These are phyloP conservation scores for Aciculoconidium aculeatum DNA, from an alignment of 805 yeast species.

Conservation along the genomic window DNA sequence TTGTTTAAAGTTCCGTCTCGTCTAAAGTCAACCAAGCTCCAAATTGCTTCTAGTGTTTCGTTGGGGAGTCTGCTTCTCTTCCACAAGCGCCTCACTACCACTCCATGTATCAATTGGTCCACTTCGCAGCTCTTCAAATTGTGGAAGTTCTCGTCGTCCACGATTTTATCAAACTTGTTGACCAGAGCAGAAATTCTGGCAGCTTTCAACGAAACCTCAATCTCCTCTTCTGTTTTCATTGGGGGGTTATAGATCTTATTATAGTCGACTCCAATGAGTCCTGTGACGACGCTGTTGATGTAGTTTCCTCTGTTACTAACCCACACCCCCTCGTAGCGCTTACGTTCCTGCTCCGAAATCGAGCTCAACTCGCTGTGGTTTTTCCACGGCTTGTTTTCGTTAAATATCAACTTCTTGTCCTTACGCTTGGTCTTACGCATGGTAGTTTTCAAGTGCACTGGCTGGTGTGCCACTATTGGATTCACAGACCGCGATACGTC, in stretches of 20 bases:
- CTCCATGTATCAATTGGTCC: conserved; percentile 43
- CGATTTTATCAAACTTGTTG: conserved; percentile 15
- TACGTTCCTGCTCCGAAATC: conserved; percentile 61
- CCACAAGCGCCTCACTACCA: conserved; percentile 79
- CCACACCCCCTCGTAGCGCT: conserved; percentile 92
- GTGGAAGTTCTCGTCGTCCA: conserved; percentile 25
- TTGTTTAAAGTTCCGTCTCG: conserved; percentile 72
- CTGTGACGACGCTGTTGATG: conserved; percentile 32
- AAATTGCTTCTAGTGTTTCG: conserved; percentile 51
- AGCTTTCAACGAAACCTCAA: conserved; percentile 22
- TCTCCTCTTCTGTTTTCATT: conserved; percentile 11
- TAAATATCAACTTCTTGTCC: conserved; percentile 45
- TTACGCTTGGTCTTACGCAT: conserved; percentile 40
- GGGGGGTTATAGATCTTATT: conserved; percentile 8
- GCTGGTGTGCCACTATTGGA: conserved; percentile 6
- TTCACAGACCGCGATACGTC: not conserved
- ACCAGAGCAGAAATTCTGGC: conserved; percentile 30
- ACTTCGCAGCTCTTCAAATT: conserved; percentile 20
- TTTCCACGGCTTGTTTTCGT: conserved; percentile 93
- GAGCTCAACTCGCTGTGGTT: conserved; percentile 57
- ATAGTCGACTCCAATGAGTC: conserved; percentile 26
- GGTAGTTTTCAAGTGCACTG: conserved; percentile 44
- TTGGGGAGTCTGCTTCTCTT: conserved; percentile 63
- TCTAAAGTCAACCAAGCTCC: conserved; percentile 65
- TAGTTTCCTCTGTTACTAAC: conserved; percentile 76